Evolutionary conservation across 2,329 filamentous ascomycete genomes (phyloP).

Genomic region (Calonectria pteridis): DNA sequence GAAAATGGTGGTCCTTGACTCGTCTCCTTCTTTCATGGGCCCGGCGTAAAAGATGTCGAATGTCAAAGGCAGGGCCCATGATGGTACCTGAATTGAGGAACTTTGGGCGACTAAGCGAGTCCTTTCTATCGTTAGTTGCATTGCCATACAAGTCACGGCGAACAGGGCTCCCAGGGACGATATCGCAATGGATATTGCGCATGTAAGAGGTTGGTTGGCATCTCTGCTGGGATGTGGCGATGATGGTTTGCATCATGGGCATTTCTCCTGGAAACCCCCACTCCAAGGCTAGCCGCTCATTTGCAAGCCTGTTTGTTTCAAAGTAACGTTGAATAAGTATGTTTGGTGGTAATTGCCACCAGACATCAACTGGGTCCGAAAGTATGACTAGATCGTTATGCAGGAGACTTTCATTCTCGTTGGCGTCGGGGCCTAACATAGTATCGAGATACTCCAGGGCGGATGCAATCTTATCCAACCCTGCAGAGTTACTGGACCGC

Average conservation of each 20-base stretch:
- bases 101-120: neutral
- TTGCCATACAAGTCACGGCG: neutral
- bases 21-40: neutral
- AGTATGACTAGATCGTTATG: neutral
- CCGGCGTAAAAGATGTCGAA: neutral
- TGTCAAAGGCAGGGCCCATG: neutral
- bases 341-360: neutral
- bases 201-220: neutral
- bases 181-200: neutral
- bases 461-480: neutral
- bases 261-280: neutral
- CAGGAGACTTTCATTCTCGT: neutral
- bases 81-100: neutral
- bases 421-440: neutral
- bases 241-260: slow-evolving; percentile 3
- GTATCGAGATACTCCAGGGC: neutral
- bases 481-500: neutral
- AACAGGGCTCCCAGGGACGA: neutral
- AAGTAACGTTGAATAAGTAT: neutral
- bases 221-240: neutral
- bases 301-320: neutral
- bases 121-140: neutral
- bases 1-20: neutral
- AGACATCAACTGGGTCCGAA: neutral
- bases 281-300: neutral